A percentile compares a stretch with the other conserved stretches of the same genome.
Evolutionary conservation across 805 yeast genomes (phyloP).

Genomic region (Teunomyces kruisii): DNA sequence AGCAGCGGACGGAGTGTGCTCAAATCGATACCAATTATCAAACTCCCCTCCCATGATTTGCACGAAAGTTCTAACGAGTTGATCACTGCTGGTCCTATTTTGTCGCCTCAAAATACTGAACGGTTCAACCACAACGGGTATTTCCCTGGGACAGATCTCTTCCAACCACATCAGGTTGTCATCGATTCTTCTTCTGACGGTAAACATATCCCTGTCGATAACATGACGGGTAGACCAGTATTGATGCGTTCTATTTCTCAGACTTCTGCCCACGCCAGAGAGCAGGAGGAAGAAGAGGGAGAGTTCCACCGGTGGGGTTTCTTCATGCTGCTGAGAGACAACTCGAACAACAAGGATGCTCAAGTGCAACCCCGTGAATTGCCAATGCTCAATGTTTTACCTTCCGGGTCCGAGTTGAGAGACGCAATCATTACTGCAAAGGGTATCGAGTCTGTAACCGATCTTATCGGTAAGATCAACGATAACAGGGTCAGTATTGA

Average conservation of each 20-base stretch:
- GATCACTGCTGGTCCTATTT: constrained; percentile 53
- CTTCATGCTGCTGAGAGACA: constrained; percentile 64
- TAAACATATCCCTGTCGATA: constrained; percentile 56
- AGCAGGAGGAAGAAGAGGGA: constrained; percentile 89
- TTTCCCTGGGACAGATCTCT: constrained; percentile 24
- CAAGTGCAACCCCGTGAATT: constrained; percentile 11
- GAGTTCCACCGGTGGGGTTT: constrained; percentile 86
- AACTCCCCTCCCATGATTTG: constrained; percentile 22
- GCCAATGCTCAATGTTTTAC: constrained; percentile 42
- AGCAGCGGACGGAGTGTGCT: neutral
- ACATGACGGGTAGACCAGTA: constrained; percentile 70
- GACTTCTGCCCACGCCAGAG: constrained; percentile 65
- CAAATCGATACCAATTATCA: constrained; percentile 1
- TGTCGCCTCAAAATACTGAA: constrained; percentile 40
- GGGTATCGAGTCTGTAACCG: constrained; percentile 69
- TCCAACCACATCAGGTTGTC: constrained; percentile 71
- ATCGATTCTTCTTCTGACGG: constrained; percentile 60
- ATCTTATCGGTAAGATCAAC: constrained; percentile 64
- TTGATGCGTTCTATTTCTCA: constrained; percentile 63
- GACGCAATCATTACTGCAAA: constrained; percentile 71
- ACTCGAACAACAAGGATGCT: constrained; percentile 9
- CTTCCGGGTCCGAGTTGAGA: constrained; percentile 54
- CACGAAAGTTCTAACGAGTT: constrained; percentile 52
- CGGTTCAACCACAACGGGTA: constrained; percentile 19
- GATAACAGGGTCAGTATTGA: constrained; percentile 50